Conservation (phyloP, 257 asterid species). For the Gardenia jasminoides region DNA sequence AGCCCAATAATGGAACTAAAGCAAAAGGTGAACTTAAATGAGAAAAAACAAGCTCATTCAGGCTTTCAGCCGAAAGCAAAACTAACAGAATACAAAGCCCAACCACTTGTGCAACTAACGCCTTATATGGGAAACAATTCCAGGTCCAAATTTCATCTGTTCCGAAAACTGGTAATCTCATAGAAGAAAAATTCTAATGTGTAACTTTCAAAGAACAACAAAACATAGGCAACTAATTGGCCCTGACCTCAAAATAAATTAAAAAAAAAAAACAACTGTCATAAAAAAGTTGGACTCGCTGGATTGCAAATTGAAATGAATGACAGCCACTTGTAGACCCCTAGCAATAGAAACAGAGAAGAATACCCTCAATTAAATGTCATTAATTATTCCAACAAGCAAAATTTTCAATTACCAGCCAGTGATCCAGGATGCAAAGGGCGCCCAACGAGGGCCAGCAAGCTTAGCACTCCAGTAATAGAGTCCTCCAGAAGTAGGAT, state of each 20-base stretch:
- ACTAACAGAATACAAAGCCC: background rate
- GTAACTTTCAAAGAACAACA: background rate
- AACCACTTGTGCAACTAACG: background rate
- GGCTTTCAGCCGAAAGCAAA: background rate
- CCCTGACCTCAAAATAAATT: background rate
- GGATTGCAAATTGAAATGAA: background rate
- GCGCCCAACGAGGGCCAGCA: conserved; percentile 97
- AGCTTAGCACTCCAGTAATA: conserved; percentile 98
- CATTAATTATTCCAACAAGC: background rate
- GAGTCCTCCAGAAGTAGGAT: conserved; percentile 97
- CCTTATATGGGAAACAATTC: background rate
- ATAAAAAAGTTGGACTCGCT: no score
- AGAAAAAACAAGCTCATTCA: background rate
- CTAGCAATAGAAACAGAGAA: background rate
- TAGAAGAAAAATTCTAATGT: background rate
- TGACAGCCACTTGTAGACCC: background rate
- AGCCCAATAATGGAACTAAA: background rate
- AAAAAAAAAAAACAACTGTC: background rate
- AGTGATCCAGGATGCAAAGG: conserved; percentile 97
- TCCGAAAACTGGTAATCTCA: no score
- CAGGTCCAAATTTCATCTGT: background rate
- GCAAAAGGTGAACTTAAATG: background rate
- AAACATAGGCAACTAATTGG: background rate
- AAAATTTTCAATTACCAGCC: conserved; percentile 64
- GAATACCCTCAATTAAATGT: background rate